Evolutionary conservation across 2,329 filamentous ascomycete species (phyloP).

Genomic region (Aspergillus sp.): DNA sequence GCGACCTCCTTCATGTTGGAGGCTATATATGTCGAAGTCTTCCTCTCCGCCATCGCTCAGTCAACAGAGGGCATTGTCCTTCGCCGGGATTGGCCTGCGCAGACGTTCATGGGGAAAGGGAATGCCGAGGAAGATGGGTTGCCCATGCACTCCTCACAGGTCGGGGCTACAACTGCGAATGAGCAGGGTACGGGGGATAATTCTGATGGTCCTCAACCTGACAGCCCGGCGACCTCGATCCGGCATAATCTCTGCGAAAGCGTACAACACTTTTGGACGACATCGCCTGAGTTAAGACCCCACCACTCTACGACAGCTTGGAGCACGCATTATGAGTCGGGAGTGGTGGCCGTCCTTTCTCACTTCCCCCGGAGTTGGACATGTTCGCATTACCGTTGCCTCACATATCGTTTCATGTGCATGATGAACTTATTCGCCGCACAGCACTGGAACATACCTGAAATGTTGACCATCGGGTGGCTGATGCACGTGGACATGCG

Average conservation of each 20-base stretch:
- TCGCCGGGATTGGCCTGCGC: neutral
- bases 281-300: neutral
- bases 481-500: neutral
- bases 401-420: neutral
- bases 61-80: neutral
- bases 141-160: neutral
- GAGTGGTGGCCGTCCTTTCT: neutral
- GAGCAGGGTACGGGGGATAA: neutral
- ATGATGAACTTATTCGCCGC: neutral
- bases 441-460: neutral
- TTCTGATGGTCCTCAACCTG: neutral
- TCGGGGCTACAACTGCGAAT: neutral
- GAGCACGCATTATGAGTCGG: neutral
- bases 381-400: neutral
- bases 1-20: neutral
- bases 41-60: neutral
- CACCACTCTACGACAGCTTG: neutral
- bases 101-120: neutral
- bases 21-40: neutral
- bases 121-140: neutral
- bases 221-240: neutral
- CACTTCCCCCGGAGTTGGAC: neutral
- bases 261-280: neutral
- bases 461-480: neutral
- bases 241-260: neutral